phyloP scores from a whole-genome alignment of 352 stramenopile species.

The Phytophthora cactorum region DNA sequence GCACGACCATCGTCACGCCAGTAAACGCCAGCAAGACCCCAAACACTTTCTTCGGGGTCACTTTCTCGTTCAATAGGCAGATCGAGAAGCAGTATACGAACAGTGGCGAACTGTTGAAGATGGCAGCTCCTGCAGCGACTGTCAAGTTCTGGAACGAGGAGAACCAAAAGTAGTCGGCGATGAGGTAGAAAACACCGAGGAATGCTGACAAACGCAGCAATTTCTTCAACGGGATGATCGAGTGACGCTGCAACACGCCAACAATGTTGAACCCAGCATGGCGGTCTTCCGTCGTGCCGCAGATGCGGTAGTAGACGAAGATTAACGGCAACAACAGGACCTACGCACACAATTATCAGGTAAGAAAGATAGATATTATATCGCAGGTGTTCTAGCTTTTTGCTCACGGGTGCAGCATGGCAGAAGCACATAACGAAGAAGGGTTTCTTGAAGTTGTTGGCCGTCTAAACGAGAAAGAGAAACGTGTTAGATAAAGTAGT shows the following conservation, averaged over 20 bases:
- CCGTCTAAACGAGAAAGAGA: constrained; percentile 7
- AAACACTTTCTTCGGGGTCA: constrained; percentile 43
- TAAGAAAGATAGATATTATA: background rate
- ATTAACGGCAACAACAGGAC: constrained; percentile 29
- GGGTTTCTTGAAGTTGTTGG: constrained; percentile 38
- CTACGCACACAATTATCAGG: background rate
- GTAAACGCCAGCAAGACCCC: constrained; percentile 52
- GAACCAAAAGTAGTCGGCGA: constrained; percentile 71
- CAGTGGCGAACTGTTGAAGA: constrained; percentile 68
- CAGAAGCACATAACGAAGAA: constrained; percentile 67
- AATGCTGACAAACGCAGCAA: constrained; percentile 45
- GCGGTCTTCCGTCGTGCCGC: constrained; percentile 20
- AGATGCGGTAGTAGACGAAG: constrained; percentile 42
- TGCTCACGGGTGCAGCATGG: constrained; percentile 41
- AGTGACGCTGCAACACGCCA: constrained; percentile 44
- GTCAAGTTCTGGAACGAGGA: constrained; percentile 50
- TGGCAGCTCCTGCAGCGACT: constrained; percentile 50
- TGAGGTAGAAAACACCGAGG: constrained; percentile 47
- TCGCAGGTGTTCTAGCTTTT: background rate
- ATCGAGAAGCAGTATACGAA: constrained; percentile 80
- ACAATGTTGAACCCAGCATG: constrained; percentile 20
- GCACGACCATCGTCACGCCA: constrained; percentile 55
- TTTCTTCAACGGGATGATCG: constrained; percentile 38
- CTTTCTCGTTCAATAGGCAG: constrained; percentile 56
- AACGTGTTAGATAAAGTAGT: background rate